These are phyloP conservation scores for Iberis amara DNA, from an alignment of 441 rosid genomes.

Conservation along the genomic window DNA sequence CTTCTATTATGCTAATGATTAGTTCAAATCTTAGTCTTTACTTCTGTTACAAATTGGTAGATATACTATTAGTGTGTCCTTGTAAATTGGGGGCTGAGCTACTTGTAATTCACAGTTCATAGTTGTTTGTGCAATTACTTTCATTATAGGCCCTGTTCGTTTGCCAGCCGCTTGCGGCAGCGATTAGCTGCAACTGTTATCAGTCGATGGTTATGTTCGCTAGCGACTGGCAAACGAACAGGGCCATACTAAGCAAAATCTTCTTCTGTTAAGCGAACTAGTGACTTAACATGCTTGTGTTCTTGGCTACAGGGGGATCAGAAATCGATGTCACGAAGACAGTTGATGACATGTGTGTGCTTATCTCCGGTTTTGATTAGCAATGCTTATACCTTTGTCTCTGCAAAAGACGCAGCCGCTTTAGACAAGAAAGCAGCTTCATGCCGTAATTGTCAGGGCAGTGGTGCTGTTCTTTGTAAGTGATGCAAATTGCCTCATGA, in stretches of 20 bases:
- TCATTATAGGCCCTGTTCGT: neutral
- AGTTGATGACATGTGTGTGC: slow-evolving; percentile 64
- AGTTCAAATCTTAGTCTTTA: slow-evolving; percentile 9
- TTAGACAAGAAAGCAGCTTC: slow-evolving; percentile 48
- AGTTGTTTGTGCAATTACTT: neutral
- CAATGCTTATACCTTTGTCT: slow-evolving; percentile 37
- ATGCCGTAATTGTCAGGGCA: slow-evolving; percentile 76
- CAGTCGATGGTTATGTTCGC: too few species aligned
- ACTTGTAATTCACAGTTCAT: neutral
- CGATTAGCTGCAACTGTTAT: too few species aligned
- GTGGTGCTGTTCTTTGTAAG: slow-evolving; percentile 84
- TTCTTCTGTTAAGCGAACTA: neutral
- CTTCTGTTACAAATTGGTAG: neutral
- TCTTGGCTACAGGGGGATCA: slow-evolving; percentile 38
- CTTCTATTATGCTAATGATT: too few species aligned
- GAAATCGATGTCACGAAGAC: slow-evolving; percentile 48
- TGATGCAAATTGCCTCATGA: neutral
- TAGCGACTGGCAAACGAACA: too few species aligned
- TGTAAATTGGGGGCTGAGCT: neutral
- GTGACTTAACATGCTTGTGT: slow-evolving; percentile 3
- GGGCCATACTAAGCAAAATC: too few species aligned
- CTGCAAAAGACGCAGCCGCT: slow-evolving; percentile 40
- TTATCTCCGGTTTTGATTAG: slow-evolving; percentile 47
- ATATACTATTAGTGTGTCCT: too few species aligned
- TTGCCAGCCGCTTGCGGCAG: too few species aligned